Evolutionary conservation across 306 rosid genomes (phyloP), one percentile per base, ranked within the genome.

Genomic region (Quercus gilva): DNA sequence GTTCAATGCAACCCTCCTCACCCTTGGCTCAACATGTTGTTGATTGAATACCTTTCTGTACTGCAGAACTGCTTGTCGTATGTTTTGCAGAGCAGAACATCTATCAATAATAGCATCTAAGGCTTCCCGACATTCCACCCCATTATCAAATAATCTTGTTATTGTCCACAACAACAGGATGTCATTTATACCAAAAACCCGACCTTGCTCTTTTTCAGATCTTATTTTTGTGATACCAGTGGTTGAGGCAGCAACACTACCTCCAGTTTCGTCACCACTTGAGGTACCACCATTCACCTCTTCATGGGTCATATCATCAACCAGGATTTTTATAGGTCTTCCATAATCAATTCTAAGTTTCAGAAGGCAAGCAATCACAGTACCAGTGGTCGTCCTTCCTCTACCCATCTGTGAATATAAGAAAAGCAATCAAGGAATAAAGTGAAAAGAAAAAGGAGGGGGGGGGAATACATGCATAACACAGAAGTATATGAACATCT

Each of bases 341-440:
- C 98, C 94, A 69, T 85, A 80, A 84, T 93, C 94, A 80, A 91
- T 85, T 68, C 98, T 89, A 78, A 91, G 97, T 87, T 90, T 93
- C 85, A 93, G 76, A 79, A 93, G 94, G 84, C 98, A 93, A 78
- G 98, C 98, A 80, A 93, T 91, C 72, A 93, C 98, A 43, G 97
- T 93, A 55, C 97, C 98, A 65, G 98, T 91, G 74, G 98, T 93
- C 76, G 98, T 93, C 88, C 98, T 91, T 74, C 98, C 98, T 84
- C 87, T 87, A 58, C 98, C 98, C 98, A 91, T 93, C 97, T 93
- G 88, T 73, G 67, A 73, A 76, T 29, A 84, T 73, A 29, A 78
- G 79, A 67, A 70, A 57, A 20, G 73, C 55, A 75, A 78, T 74
- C 53, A 74, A 33, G 4, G 69, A 58, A 64, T 70, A 73, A 78